Percentiles rank a stretch among this genome's conserved stretches.
phyloP scores from a whole-genome alignment of 2,329 filamentous ascomycete species.

The Pseudopyrenochaeta lycopersici region DNA sequence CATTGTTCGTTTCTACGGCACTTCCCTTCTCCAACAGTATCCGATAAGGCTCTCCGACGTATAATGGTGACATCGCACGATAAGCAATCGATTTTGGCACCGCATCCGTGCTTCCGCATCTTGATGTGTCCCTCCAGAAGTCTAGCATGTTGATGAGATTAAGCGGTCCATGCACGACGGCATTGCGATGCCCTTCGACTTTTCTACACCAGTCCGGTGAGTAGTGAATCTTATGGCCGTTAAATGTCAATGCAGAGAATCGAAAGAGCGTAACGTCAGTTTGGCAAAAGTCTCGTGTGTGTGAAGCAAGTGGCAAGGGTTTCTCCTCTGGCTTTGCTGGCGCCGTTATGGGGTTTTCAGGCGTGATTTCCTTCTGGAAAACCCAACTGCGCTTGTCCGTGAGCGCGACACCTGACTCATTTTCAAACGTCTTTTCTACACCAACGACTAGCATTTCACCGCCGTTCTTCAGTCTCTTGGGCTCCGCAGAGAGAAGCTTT shows the following conservation, averaged over 20 bases:
- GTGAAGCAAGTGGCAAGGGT: slow-evolving; percentile 23
- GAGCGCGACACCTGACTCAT: slow-evolving; percentile 43
- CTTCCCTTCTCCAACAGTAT: slow-evolving; percentile 28
- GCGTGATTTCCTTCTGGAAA: slow-evolving; percentile 54
- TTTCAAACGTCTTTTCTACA: slow-evolving; percentile 64
- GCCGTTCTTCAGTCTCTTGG: slow-evolving; percentile 60
- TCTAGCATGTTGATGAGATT: slow-evolving; percentile 64
- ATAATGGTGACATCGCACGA: slow-evolving; percentile 43
- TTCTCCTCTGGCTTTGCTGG: slow-evolving; percentile 26
- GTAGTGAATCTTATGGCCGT: slow-evolving; percentile 90
- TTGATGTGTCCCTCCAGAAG: slow-evolving; percentile 42
- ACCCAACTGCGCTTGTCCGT: slow-evolving; percentile 49
- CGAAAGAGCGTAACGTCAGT: slow-evolving; percentile 80
- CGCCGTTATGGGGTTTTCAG: slow-evolving; percentile 47
- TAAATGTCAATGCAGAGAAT: slow-evolving; percentile 91
- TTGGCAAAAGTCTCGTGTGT: slow-evolving; percentile 67
- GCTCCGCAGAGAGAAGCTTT: slow-evolving; percentile 55
- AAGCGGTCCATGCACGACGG: slow-evolving; percentile 89
- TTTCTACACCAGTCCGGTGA: slow-evolving; percentile 74
- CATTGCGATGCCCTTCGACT: slow-evolving; percentile 76
- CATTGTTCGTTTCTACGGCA: background rate
- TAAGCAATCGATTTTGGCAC: slow-evolving; percentile 40
- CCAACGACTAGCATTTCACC: slow-evolving; percentile 67
- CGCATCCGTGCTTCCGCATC: slow-evolving; percentile 17
- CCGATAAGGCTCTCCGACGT: slow-evolving; percentile 42